Conservation (phyloP, 352 stramenopile species). For the Phytophthora idaei region DNA sequence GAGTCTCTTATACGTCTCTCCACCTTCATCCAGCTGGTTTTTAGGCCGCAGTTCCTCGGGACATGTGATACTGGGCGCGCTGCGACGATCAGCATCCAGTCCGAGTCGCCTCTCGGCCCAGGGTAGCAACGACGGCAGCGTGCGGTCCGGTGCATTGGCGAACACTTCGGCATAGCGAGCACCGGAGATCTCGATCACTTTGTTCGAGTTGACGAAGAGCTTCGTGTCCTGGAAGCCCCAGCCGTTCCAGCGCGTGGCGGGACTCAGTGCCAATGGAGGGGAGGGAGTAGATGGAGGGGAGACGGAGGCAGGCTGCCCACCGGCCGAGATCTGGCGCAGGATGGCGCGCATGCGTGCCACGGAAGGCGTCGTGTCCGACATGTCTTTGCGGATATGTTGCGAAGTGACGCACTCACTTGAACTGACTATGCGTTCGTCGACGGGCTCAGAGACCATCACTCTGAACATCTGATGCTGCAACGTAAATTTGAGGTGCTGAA, state of each 20-base stretch:
- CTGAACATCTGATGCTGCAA: conserved; percentile 4
- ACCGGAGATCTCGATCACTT: conserved; percentile 66
- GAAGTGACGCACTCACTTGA: conserved; percentile 24
- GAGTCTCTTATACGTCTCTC: conserved; percentile 24
- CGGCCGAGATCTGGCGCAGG: conserved; percentile 33
- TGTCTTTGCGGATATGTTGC: conserved; percentile 16
- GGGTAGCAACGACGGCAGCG: conserved; percentile 53
- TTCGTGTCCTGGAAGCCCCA: conserved; percentile 78
- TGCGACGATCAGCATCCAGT: conserved; percentile 47
- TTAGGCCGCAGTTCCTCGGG: conserved; percentile 41
- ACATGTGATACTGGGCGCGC: conserved; percentile 37
- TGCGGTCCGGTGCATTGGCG: conserved; percentile 42
- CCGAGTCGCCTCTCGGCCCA: conserved; percentile 68
- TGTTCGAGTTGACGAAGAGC: conserved; percentile 63
- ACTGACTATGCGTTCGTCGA: conserved; percentile 13
- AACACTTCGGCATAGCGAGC: conserved; percentile 73
- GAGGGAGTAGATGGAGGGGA: conserved; percentile 8
- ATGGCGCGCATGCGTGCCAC: conserved; percentile 62
- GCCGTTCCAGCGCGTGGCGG: conserved; percentile 70
- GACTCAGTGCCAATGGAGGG: conserved; percentile 28
- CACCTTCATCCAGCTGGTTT: conserved; percentile 25
- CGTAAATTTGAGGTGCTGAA: not conserved
- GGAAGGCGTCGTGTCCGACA: conserved; percentile 36
- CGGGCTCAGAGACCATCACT: conserved; percentile 9
- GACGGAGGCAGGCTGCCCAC: not conserved